Evolutionary conservation across 495 filamentous ascomycete genomes (phyloP), one percentile per base, ranked within the genome.

Genomic region (Hypoxylon fuscum): DNA sequence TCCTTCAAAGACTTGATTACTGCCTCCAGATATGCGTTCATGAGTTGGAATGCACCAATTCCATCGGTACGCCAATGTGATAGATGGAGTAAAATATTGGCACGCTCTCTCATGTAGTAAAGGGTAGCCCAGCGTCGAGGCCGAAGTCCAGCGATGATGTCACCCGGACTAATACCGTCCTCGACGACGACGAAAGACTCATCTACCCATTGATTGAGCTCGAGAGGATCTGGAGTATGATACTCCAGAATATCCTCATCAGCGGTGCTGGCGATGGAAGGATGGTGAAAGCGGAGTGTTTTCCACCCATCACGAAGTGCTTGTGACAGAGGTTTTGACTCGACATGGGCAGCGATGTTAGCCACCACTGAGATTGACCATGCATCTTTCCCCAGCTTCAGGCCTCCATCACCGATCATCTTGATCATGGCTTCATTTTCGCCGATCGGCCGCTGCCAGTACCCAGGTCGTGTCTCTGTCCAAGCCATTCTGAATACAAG

Each of bases 1-100:
- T n/a, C n/a, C n/a, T n/a, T n/a, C 45, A 37, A 23, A n/a, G 40
- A 27, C 2, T 38, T 40, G 56, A 35, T 37, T 2, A 64, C 12
- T 9, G 55, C 54, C 8, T 45, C 43, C 38, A 64, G 58, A 15
- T 70, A 63, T n/a, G 69, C 65, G 35, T 66, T 56, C 9, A 74
- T 59, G 12, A 74, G 72, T 1, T 67, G 69, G 2, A 76, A 42
- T 1, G 55, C 62, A 20, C 73, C 72, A 20, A 62, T 25, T n/a
- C 72, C 72, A 31, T 77, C 74, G 9, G 59, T 74, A 5, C 67
- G 68, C 72, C 74, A 75, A 50, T 75, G 74, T 20, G 73, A 57
- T 10, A 49, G 53, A 41, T 74, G 68, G 9, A 66, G 17, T 11
- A 75, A 17, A 8, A 75, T 44, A 32, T 73, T 17, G 32, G 21